A percentile compares a stretch with the other conserved stretches of the same genome.
phyloP scores from a whole-genome alignment of 2,329 filamentous ascomycete genomes.

The Aspergillus aculeatinus region DNA sequence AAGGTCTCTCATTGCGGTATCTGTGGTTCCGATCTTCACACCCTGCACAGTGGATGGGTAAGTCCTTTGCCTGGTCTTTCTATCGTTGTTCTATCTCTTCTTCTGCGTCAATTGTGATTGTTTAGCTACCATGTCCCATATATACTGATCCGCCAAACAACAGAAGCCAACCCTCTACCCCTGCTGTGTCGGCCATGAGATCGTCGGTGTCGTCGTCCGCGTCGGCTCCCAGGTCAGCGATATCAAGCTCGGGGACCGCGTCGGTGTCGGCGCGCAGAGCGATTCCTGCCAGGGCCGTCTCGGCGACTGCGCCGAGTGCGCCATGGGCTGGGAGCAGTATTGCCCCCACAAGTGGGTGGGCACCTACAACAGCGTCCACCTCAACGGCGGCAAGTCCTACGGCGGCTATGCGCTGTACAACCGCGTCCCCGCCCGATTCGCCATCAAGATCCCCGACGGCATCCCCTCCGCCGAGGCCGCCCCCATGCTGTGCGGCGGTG shows the following conservation, averaged over 20 bases:
- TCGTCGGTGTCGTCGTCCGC: slow-evolving; percentile 60
- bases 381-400: slow-evolving; percentile 61
- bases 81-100: neutral
- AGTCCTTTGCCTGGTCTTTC: slow-evolving; percentile 7
- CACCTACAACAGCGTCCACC: slow-evolving; percentile 34
- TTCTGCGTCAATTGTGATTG: neutral
- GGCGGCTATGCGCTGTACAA: slow-evolving; percentile 64
- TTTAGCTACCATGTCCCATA: no score
- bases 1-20: slow-evolving; percentile 64
- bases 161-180: slow-evolving; percentile 39
- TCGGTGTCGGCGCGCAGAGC: slow-evolving; percentile 61
- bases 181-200: slow-evolving; percentile 63
- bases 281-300: slow-evolving; percentile 51
- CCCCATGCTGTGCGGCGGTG: slow-evolving; percentile 76
- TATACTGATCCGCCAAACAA: neutral
- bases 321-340: slow-evolving; percentile 41
- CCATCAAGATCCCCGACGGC: slow-evolving; percentile 56
- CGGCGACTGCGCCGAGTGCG: slow-evolving; percentile 55
- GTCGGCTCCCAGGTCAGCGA: slow-evolving; percentile 49
- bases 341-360: slow-evolving; percentile 31
- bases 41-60: slow-evolving; percentile 51
- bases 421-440: slow-evolving; percentile 59
- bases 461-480: slow-evolving; percentile 55
- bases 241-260: slow-evolving; percentile 37
- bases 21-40: slow-evolving; percentile 63